phyloP scores from a whole-genome alignment of 2,329 filamentous ascomycete genomes.

The Talaromyces islandicus region DNA sequence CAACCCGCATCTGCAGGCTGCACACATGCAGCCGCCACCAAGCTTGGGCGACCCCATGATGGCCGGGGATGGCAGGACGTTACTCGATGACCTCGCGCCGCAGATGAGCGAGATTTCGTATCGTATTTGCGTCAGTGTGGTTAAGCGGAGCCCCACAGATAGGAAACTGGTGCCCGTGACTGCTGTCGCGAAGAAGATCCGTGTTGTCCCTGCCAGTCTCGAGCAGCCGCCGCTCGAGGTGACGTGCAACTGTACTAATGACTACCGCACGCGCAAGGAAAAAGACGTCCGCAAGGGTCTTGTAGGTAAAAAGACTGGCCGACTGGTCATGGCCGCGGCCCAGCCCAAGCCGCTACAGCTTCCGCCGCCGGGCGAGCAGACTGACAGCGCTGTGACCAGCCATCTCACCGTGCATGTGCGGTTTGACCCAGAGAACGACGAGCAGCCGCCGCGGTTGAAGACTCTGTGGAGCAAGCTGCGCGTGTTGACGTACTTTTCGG shows the following conservation, averaged over 20 bases:
- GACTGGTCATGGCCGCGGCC: conserved; percentile 50
- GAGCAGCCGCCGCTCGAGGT: conserved; percentile 55
- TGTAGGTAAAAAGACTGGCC: conserved; percentile 52
- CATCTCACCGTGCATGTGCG: conserved; percentile 52
- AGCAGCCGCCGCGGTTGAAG: conserved; percentile 49
- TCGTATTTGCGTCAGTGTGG: conserved; percentile 45
- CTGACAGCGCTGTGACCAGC: conserved; percentile 37
- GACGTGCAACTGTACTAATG: conserved; percentile 35
- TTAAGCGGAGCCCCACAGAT: conserved; percentile 28
- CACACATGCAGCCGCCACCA: conserved; percentile 56
- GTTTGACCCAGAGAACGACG: conserved; percentile 53
- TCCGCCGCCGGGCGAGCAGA: conserved; percentile 32
- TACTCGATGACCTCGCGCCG: conserved; percentile 57
- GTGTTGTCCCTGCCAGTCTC: conserved; percentile 53
- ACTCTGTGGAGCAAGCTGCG: conserved; percentile 51
- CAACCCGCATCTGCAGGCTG: conserved; percentile 47
- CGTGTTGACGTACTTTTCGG: conserved; percentile 53
- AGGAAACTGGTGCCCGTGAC: conserved; percentile 40
- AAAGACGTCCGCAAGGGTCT: conserved; percentile 58
- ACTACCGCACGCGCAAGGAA: conserved; percentile 51
- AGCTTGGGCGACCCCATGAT: conserved; percentile 54
- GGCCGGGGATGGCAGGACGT: conserved; percentile 42
- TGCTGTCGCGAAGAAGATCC: conserved; percentile 50
- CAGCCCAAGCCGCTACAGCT: conserved; percentile 55
- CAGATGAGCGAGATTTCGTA: conserved; percentile 59